phyloP scores from a whole-genome alignment of 768 basidiomycete genomes.

The Ramaria rubella region DNA sequence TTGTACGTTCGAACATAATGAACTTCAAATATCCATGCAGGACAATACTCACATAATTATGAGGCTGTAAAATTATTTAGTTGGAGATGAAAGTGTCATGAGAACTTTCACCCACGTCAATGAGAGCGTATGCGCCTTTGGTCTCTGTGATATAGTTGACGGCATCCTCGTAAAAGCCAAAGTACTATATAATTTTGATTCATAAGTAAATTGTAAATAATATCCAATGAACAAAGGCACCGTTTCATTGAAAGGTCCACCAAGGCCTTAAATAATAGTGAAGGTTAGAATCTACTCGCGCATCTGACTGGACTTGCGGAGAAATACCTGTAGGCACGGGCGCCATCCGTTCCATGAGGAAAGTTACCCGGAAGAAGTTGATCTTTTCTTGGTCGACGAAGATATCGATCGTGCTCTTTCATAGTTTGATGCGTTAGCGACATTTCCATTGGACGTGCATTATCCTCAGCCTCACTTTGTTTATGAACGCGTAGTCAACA shows the following conservation, averaged over 20 bases:
- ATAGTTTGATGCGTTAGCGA: background rate
- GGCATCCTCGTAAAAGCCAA: slow-evolving; percentile 36
- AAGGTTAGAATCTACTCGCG: slow-evolving; percentile 26
- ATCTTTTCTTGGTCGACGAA: slow-evolving; percentile 43
- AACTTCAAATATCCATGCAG: background rate
- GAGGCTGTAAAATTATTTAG: slow-evolving; percentile 20
- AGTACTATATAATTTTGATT: slow-evolving; percentile 29
- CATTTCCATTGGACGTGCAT: background rate
- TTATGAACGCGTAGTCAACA: slow-evolving; percentile 41
- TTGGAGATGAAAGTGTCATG: background rate
- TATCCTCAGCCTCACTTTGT: slow-evolving; percentile 29
- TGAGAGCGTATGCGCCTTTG: slow-evolving; percentile 37
- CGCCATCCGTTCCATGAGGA: slow-evolving; percentile 30
- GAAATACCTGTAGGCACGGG: background rate
- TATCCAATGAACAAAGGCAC: slow-evolving; percentile 16
- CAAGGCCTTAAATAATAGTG: slow-evolving; percentile 34
- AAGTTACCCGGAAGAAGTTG: slow-evolving; percentile 44
- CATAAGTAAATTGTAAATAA: background rate
- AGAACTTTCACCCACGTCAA: slow-evolving; percentile 23
- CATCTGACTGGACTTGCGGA: slow-evolving; percentile 20
- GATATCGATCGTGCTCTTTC: slow-evolving; percentile 39
- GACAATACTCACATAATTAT: slow-evolving; percentile 29
- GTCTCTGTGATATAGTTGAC: slow-evolving; percentile 36
- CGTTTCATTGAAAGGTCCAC: slow-evolving; percentile 39
- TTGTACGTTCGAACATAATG: background rate